Percentiles rank a stretch among this genome's conserved stretches.
phyloP scores from a whole-genome alignment of 139 green algal genomes.

The Chloropicon primus region DNA sequence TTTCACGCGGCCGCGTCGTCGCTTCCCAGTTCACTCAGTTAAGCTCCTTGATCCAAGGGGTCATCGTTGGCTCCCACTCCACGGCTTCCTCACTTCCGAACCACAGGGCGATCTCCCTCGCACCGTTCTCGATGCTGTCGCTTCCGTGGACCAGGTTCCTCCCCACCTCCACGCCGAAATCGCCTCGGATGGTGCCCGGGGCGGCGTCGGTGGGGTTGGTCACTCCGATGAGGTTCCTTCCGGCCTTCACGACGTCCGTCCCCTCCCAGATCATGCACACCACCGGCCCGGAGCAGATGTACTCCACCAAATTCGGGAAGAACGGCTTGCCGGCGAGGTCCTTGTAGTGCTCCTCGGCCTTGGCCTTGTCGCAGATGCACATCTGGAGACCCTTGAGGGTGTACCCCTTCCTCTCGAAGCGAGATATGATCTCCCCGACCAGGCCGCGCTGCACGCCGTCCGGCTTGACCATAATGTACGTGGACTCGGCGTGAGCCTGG shows the following conservation, averaged over 20 bases:
- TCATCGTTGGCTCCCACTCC: slow-evolving; percentile 44
- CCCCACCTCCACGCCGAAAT: slow-evolving; percentile 64
- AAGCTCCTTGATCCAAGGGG: slow-evolving; percentile 54
- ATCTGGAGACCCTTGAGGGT: not conserved
- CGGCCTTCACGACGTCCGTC: slow-evolving; percentile 47
- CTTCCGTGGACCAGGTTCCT: slow-evolving; percentile 61
- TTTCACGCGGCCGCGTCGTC: too few relatives aligned
- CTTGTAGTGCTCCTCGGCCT: slow-evolving; percentile 85
- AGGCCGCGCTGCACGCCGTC: slow-evolving; percentile 47
- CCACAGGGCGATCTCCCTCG: slow-evolving; percentile 60
- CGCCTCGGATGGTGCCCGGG: slow-evolving; percentile 58
- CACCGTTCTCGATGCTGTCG: slow-evolving; percentile 44
- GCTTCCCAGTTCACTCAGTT: too few relatives aligned
- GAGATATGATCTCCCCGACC: slow-evolving; percentile 67
- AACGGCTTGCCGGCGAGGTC: slow-evolving; percentile 88
- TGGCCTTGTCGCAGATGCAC: not conserved
- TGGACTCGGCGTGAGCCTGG: not conserved
- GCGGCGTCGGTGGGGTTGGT: slow-evolving; percentile 57
- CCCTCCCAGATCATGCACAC: slow-evolving; percentile 88
- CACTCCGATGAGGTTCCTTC: slow-evolving; percentile 65
- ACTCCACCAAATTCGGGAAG: slow-evolving; percentile 84
- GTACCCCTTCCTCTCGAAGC: slow-evolving; percentile 31
- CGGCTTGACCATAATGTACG: slow-evolving; percentile 33
- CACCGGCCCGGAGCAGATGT: slow-evolving; percentile 94
- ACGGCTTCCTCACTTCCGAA: slow-evolving; percentile 42